These are phyloP conservation scores for Moesziomyces parantarcticus DNA, from an alignment of 1,284 basidiomycete species.

Conservation along the genomic window DNA sequence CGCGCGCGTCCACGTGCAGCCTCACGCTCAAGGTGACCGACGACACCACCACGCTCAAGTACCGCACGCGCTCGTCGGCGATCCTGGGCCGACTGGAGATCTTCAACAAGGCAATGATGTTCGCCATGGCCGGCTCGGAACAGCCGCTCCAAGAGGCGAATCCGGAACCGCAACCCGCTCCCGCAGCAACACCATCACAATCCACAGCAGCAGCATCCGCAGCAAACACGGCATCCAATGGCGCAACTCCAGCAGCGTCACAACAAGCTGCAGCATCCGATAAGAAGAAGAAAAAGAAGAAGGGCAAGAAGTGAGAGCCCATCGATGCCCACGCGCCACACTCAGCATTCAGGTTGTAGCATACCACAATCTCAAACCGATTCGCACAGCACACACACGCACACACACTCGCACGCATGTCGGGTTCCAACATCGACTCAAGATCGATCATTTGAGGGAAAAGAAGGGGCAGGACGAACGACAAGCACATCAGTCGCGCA, in stretches of 20 bases:
- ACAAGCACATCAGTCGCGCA: conserved; percentile 14
- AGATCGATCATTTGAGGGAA: no score
- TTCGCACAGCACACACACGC: neutral
- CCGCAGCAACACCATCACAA: conserved; percentile 1
- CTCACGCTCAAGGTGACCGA: conserved; percentile 61
- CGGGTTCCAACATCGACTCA: neutral
- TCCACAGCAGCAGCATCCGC: conserved; percentile 10
- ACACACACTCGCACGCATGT: neutral
- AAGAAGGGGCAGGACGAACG: neutral
- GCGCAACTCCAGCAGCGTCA: conserved; percentile 6
- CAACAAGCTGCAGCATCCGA: conserved; percentile 25
- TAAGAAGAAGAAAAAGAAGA: conserved; percentile 54
- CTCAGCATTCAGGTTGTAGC: neutral
- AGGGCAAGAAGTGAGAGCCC: conserved; percentile 37
- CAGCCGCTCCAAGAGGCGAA: conserved; percentile 32
- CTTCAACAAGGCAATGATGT: conserved; percentile 82
- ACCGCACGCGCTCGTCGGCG: conserved; percentile 89
- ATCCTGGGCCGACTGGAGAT: conserved; percentile 94
- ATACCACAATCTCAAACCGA: no score
- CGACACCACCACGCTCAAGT: conserved; percentile 75
- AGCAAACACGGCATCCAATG: neutral
- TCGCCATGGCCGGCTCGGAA: conserved; percentile 74
- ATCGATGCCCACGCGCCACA: neutral
- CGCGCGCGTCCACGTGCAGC: conserved; percentile 44
- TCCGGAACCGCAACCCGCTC: conserved; percentile 12